Percentiles rank a stretch among this genome's conserved stretches.
Evolutionary conservation across 306 rosid genomes (phyloP).

Genomic region (Prunus salicina): DNA sequence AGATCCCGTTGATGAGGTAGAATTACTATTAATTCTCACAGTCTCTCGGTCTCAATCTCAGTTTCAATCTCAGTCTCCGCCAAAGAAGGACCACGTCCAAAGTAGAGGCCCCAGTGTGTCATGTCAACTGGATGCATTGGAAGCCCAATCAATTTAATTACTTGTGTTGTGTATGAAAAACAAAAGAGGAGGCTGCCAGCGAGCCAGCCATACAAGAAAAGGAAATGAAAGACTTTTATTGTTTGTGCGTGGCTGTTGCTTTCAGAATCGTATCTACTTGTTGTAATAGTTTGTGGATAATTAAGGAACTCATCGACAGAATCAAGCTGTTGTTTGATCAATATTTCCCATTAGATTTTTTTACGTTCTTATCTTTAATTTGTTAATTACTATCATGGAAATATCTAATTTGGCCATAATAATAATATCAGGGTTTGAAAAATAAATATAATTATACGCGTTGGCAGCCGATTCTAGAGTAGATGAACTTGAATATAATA

Average conservation of each 20-base stretch:
- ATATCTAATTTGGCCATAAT: not conserved
- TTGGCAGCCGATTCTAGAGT: not conserved
- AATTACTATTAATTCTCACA: no score
- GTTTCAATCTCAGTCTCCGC: no score
- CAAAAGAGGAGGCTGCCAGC: constrained; percentile 1
- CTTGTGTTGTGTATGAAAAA: not conserved
- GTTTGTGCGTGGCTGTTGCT: no score
- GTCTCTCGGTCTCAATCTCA: no score
- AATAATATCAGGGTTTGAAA: not conserved
- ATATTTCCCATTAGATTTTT: not conserved
- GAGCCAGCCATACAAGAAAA: no score
- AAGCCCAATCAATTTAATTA: not conserved
- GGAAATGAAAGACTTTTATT: not conserved
- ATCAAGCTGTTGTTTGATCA: no score
- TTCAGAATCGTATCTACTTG: not conserved
- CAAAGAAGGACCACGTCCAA: not conserved
- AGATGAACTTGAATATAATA: not conserved
- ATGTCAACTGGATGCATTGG: no score
- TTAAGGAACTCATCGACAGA: not conserved
- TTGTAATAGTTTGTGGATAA: not conserved
- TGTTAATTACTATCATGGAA: not conserved
- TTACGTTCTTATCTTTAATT: not conserved
- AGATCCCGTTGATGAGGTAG: no score
- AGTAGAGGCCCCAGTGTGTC: not conserved
- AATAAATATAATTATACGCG: not conserved